Evolutionary conservation across 352 stramenopile species (phyloP).

Genomic region (Pseudoperonospora humuli): DNA sequence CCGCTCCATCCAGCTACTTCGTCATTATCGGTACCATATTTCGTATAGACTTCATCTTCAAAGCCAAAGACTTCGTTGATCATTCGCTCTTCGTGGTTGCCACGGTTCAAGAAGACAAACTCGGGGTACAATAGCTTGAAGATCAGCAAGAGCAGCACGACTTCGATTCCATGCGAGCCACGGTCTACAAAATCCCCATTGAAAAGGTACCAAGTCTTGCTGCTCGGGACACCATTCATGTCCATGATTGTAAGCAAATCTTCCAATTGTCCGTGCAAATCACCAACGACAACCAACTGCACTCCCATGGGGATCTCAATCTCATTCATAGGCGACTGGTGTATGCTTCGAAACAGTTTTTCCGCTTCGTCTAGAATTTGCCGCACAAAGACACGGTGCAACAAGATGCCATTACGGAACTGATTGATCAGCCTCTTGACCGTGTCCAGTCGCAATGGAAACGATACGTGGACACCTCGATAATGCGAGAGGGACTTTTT

Average conservation of each 20-base stretch:
- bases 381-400: constrained; percentile 70
- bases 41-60: constrained; percentile 73
- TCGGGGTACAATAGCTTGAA: constrained; percentile 88
- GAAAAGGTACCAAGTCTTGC: constrained; percentile 91
- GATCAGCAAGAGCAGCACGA: constrained; percentile 82
- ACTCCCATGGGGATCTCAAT: constrained; percentile 74
- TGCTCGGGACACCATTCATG: constrained; percentile 83
- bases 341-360: constrained; percentile 40
- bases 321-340: constrained; percentile 57
- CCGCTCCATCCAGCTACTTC: constrained; percentile 54
- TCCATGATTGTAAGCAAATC: constrained; percentile 92
- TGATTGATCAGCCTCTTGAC: constrained; percentile 79
- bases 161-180: constrained; percentile 87
- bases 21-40: constrained; percentile 74
- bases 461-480: constrained; percentile 59
- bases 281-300: constrained; percentile 87
- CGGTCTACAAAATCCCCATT: constrained; percentile 96
- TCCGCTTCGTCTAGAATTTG: constrained; percentile 67
- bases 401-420: constrained; percentile 75
- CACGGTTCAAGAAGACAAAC: constrained; percentile 90
- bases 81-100: constrained; percentile 93
- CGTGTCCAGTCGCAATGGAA: constrained; percentile 65
- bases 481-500: constrained; percentile 61
- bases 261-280: constrained; percentile 90
- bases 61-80: constrained; percentile 91